phyloP scores from a whole-genome alignment of 257 asterid genomes.

The Ajuga chamaepitys region DNA sequence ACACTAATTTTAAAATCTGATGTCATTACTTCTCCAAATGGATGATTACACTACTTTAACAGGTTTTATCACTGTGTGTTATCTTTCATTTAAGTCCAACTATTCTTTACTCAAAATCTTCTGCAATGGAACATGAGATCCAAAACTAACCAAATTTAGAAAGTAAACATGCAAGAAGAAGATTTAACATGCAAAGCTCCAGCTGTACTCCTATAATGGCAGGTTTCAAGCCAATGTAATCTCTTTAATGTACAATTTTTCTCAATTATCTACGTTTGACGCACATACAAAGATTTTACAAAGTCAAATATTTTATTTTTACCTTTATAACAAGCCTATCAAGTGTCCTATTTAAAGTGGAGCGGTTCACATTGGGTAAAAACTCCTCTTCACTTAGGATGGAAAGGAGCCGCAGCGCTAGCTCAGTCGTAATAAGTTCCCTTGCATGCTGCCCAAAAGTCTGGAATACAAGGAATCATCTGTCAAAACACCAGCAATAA shows the following conservation, averaged over 20 bases:
- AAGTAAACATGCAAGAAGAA: background rate
- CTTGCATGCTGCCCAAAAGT: slow-evolving; percentile 99
- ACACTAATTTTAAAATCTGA: slow-evolving; percentile 11
- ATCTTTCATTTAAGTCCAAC: background rate
- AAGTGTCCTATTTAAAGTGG: slow-evolving; percentile 52
- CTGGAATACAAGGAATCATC: slow-evolving; percentile 99
- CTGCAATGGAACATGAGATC: no score
- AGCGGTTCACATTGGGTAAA: slow-evolving; percentile 62
- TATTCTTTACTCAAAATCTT: background rate
- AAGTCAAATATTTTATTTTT: slow-evolving; percentile 7
- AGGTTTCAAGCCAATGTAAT: background rate
- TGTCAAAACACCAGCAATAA: slow-evolving; percentile 93
- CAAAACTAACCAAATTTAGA: background rate
- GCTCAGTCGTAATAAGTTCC: slow-evolving; percentile 97
- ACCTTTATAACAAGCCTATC: slow-evolving; percentile 89
- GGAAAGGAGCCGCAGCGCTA: slow-evolving; percentile 81
- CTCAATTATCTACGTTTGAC: background rate
- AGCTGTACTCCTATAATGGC: background rate
- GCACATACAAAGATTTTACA: background rate
- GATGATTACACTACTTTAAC: background rate
- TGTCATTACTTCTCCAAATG: background rate
- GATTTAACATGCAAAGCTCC: background rate
- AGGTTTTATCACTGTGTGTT: background rate
- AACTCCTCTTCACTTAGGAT: slow-evolving; percentile 94
- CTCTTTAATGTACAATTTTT: background rate